Evolutionary conservation across 106 monocot genomes (phyloP).

Genomic region (Acorus calamus): DNA sequence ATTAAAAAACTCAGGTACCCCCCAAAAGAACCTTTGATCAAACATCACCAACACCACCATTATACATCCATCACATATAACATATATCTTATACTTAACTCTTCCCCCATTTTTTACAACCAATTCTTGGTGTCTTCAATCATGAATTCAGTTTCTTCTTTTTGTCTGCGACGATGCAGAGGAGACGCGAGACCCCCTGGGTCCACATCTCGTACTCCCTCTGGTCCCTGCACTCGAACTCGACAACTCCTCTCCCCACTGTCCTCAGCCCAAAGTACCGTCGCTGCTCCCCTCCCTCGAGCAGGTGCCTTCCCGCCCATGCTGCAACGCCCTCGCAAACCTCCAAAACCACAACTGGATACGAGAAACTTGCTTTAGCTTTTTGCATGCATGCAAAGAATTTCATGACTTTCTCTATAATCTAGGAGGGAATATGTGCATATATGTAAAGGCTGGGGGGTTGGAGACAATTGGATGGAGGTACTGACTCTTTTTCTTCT

Average conservation of each 20-base stretch:
- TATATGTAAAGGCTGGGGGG: no score
- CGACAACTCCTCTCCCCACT: constrained; percentile 62
- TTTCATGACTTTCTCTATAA: no score
- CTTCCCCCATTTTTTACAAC: no score
- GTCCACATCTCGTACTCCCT: constrained; percentile 87
- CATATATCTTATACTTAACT: no score
- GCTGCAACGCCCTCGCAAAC: constrained; percentile 64
- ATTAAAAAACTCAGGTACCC: no score
- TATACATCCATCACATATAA: no score
- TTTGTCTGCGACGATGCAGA: constrained; percentile 29
- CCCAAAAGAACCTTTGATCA: no score
- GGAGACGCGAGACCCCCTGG: constrained; percentile 57
- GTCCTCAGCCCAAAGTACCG: constrained; percentile 87
- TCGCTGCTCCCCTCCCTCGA: constrained; percentile 67
- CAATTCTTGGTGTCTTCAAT: no score
- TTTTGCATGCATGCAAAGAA: no score
- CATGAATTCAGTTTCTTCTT: constrained; percentile 5
- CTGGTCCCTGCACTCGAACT: constrained; percentile 79
- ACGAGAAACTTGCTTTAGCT: neutral
- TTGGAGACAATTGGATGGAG: neutral
- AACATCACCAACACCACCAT: no score
- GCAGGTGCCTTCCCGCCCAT: constrained; percentile 81
- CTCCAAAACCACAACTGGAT: constrained; percentile 56
- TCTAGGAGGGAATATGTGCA: no score
- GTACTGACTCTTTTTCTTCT: constrained; percentile 87